Conservation (phyloP, 164 flowering plant species). For the Taxillus chinensis region DNA sequence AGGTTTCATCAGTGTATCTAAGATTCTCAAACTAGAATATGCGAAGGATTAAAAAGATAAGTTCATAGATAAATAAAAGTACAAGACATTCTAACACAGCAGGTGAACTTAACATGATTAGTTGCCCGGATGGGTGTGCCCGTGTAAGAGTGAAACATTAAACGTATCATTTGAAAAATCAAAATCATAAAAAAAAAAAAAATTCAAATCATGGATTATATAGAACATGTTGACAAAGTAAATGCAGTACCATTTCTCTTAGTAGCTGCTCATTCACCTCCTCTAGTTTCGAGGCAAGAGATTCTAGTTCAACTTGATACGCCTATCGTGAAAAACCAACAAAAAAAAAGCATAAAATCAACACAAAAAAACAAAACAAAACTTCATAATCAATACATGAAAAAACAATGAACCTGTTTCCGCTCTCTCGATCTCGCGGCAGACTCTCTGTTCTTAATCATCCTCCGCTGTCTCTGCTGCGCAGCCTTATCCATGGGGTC, state of each 20-base stretch:
- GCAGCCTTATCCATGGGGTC: slow-evolving; percentile 55
- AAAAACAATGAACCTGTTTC: slow-evolving; percentile 39
- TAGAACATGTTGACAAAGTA: background rate
- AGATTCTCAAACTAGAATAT: no score
- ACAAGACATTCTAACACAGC: no score
- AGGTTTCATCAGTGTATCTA: no score
- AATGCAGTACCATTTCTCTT: slow-evolving; percentile 47
- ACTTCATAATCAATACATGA: background rate
- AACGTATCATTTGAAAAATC: no score
- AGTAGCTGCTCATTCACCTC: slow-evolving; percentile 61
- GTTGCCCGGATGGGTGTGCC: no score
- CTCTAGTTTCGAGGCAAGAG: slow-evolving; percentile 48
- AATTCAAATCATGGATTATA: no score
- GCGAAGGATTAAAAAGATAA: no score
- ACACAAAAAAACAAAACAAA: background rate
- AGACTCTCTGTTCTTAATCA: slow-evolving; percentile 77
- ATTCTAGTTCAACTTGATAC: slow-evolving; percentile 63
- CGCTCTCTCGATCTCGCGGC: slow-evolving; percentile 76
- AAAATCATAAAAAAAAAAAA: no score
- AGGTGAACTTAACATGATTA: no score
- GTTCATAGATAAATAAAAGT: no score
- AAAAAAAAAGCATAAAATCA: background rate
- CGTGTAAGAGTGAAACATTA: no score
- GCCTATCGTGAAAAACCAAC: slow-evolving; percentile 32
- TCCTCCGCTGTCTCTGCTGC: slow-evolving; percentile 66